Evolutionary conservation across 108 stramenopile species (phyloP).

Genomic region (Discostella stelligeroides): DNA sequence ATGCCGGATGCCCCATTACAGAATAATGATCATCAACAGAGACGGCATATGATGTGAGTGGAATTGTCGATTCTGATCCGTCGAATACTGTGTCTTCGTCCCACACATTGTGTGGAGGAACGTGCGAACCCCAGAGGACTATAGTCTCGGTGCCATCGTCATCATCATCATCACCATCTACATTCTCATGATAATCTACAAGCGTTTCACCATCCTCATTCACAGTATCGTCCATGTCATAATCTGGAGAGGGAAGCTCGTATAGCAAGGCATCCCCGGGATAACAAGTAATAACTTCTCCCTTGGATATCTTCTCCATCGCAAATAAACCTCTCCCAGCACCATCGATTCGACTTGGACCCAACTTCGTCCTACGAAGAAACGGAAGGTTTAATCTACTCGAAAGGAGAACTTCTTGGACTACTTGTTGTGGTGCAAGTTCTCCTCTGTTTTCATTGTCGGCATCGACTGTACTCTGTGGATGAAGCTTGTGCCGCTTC

Average conservation of each 20-base stretch:
- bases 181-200: conserved; percentile 15
- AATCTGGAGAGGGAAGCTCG: conserved; percentile 18
- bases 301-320: conserved; percentile 25
- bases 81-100: conserved; percentile 33
- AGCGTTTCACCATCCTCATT: conserved; percentile 13
- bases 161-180: conserved; percentile 19
- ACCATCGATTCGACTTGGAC: conserved; percentile 22
- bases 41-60: conserved; percentile 33
- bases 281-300: conserved; percentile 51
- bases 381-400: conserved; percentile 21
- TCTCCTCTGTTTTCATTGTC: conserved; percentile 9
- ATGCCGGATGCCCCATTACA: conserved; percentile 36
- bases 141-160: conserved; percentile 26
- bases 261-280: conserved; percentile 50
- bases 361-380: conserved; percentile 26
- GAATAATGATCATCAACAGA: conserved; percentile 28
- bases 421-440: conserved; percentile 11
- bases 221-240: neutral
- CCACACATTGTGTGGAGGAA: conserved; percentile 6
- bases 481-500: conserved; percentile 4
- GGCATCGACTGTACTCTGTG: conserved; percentile 16
- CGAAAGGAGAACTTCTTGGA: conserved; percentile 38
- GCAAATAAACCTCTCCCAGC: conserved; percentile 51
- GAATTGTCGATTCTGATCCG: conserved; percentile 14
- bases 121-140: conserved; percentile 35